Evolutionary conservation across 352 stramenopile genomes (phyloP), one percentile per base, ranked within the genome.

Genomic region (Phytophthora melonis): DNA sequence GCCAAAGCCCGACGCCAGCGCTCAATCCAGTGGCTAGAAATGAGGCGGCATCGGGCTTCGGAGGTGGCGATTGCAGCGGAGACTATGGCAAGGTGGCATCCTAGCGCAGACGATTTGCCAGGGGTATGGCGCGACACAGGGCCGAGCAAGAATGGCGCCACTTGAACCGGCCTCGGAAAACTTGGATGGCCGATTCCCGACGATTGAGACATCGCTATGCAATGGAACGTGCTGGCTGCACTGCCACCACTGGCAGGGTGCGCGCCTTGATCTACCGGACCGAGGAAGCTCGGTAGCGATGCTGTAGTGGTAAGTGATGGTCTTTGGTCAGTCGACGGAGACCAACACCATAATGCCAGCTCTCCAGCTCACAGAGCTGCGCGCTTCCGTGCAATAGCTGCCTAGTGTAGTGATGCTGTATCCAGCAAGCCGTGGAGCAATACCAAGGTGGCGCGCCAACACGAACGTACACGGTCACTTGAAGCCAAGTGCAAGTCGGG

Each of bases 1-100:
- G 23, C 23, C 23, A 25, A 11, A 58, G 7, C 45, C 45, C 50
- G 19, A 58, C 41, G 63, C 34, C 32, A 36, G 36, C 16, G 43
- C 43, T 47, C 63, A 63, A 67, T 72, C 50, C 49, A 63, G 41
- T 41, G 68, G 23, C 50, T 58, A 75, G 63, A 75, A 66, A 72
- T 71, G 47, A 58, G 68, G 13, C 68, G 36, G 5, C 18, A 75
- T 71, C 23, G 25, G 2, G 3, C 5, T 13, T 75, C 11, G 61
- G 62, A 75, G 68, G 68, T 75, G 56, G 21, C 5, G 19, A 53
- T 57, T 36, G 41, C 5, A 66, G 32, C 13, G 56, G 63, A 72
- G 39, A 67, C 39, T 63, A 45, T 68, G 19, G 19, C 27, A 25
- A 0, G 8, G 19, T 21, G 16, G n/a, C 3, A 16, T 58, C 14